Evolutionary conservation across 805 yeast species (phyloP).

Genomic region (Torulaspora indica): DNA sequence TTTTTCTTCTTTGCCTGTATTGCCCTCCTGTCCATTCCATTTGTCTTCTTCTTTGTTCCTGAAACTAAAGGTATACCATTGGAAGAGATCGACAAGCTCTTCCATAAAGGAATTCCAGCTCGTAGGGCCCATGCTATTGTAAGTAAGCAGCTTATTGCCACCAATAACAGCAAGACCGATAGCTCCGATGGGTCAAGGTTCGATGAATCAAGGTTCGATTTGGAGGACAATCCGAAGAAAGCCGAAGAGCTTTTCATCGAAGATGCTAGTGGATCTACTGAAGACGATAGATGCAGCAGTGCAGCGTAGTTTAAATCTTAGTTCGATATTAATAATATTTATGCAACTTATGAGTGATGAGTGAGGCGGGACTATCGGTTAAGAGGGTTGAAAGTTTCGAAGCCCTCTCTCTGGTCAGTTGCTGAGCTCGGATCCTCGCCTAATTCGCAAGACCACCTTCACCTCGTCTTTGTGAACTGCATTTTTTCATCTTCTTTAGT

Average conservation of each 20-base stretch:
- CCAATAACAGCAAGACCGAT: constrained; percentile 8
- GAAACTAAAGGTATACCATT: constrained; percentile 74
- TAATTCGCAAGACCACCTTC: too few relatives aligned
- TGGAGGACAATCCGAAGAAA: constrained; percentile 2
- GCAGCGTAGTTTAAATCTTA: background rate
- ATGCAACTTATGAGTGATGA: background rate
- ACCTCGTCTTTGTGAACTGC: too few relatives aligned
- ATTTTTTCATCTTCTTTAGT: too few relatives aligned
- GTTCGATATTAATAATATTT: background rate
- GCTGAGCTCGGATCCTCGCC: too few relatives aligned
- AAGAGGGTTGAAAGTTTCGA: too few relatives aligned
- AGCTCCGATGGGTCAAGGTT: background rate
- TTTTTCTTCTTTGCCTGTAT: constrained; percentile 37
- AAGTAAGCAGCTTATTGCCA: constrained; percentile 14
- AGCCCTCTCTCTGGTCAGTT: too few relatives aligned
- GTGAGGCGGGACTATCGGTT: background rate
- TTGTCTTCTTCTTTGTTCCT: constrained; percentile 62
- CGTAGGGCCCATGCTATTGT: constrained; percentile 19
- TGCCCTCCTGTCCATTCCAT: constrained; percentile 31
- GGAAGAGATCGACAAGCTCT: constrained; percentile 70
- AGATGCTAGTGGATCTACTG: constrained; percentile 4
- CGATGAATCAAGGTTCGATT: background rate
- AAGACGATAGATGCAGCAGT: background rate
- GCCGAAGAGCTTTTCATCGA: constrained; percentile 7
- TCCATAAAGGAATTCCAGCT: constrained; percentile 38